Conservation (phyloP, 805 yeast species). For the Metschnikowia lochheadii region DNA sequence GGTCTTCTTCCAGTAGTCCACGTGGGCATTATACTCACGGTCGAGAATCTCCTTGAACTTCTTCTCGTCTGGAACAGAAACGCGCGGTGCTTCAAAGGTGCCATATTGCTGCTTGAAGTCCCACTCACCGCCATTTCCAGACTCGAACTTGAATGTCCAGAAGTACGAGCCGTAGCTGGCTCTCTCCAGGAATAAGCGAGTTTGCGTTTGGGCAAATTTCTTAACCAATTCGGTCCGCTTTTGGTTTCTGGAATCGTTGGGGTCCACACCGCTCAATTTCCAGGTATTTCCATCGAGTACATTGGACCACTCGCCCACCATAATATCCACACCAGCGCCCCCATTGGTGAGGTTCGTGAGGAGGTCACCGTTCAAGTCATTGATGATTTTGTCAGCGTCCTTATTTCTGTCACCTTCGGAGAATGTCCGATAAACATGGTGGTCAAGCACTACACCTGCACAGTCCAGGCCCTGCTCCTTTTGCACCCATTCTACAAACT, state of each 20-base stretch:
- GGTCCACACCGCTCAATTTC: constrained; percentile 43
- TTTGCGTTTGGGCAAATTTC: constrained; percentile 59
- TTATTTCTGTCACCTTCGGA: constrained; percentile 68
- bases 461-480: constrained; percentile 32
- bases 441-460: constrained; percentile 71
- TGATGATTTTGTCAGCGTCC: constrained; percentile 58
- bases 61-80: constrained; percentile 36
- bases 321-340: constrained; percentile 54
- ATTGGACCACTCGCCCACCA: constrained; percentile 90
- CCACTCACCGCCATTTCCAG: constrained; percentile 97
- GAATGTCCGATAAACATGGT: constrained; percentile 84
- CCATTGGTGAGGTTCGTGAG: constrained; percentile 45
- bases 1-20: constrained; percentile 62
- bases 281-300: constrained; percentile 77
- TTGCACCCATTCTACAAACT: constrained; percentile 67
- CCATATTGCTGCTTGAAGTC: constrained; percentile 77
- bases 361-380: constrained; percentile 49
- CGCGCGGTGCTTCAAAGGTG: constrained; percentile 21
- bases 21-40: constrained; percentile 44
- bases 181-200: constrained; percentile 42
- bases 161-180: constrained; percentile 74
- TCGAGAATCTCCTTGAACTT: constrained; percentile 39
- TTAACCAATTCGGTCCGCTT: constrained; percentile 52
- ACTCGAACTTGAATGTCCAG: constrained; percentile 86
- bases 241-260: constrained; percentile 21